Conservation (phyloP, 768 basidiomycete genomes). For the Tylopilus rubrobrunneus region DNA sequence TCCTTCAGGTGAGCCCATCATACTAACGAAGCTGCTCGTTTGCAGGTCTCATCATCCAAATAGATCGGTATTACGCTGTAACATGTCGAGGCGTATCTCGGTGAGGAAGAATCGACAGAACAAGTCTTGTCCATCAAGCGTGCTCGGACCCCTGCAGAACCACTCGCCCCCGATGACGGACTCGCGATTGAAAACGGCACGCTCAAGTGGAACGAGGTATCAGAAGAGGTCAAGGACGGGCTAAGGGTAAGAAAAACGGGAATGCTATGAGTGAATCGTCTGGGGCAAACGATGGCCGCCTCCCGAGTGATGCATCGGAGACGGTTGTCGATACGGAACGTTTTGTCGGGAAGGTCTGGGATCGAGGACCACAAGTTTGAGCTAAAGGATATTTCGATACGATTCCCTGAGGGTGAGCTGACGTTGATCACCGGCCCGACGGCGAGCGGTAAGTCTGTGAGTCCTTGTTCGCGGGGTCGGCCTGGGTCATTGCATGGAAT, state of each 20-base stretch:
- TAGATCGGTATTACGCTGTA: constrained; percentile 54
- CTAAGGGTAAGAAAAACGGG: constrained; percentile 17
- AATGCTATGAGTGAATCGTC: constrained; percentile 2
- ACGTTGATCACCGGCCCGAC: constrained; percentile 47
- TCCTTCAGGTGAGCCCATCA: constrained; percentile 47
- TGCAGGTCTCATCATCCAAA: background rate
- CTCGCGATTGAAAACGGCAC: constrained; percentile 49
- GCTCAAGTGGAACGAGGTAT: constrained; percentile 56
- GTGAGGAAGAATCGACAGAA: constrained; percentile 59
- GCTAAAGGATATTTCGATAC: constrained; percentile 40
- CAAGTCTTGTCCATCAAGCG: constrained; percentile 57
- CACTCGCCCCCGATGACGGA: constrained; percentile 26
- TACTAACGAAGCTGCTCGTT: background rate
- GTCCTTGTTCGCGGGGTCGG: constrained; percentile 1
- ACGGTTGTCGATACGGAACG: constrained; percentile 16
- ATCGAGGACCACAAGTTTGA: constrained; percentile 37
- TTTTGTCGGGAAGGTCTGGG: constrained; percentile 5
- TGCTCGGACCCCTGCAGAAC: constrained; percentile 18
- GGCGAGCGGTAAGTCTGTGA: constrained; percentile 47
- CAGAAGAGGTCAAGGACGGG: constrained; percentile 29
- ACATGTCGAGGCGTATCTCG: constrained; percentile 57
- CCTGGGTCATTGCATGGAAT: background rate
- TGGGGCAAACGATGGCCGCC: background rate
- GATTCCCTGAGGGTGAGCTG: constrained; percentile 45
- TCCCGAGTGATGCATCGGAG: constrained; percentile 5